A percentile compares a stretch with the other conserved stretches of the same genome.
Evolutionary conservation across 2,329 filamentous ascomycete genomes (phyloP).

Genomic region (Tolypocladium ophioglossoides): DNA sequence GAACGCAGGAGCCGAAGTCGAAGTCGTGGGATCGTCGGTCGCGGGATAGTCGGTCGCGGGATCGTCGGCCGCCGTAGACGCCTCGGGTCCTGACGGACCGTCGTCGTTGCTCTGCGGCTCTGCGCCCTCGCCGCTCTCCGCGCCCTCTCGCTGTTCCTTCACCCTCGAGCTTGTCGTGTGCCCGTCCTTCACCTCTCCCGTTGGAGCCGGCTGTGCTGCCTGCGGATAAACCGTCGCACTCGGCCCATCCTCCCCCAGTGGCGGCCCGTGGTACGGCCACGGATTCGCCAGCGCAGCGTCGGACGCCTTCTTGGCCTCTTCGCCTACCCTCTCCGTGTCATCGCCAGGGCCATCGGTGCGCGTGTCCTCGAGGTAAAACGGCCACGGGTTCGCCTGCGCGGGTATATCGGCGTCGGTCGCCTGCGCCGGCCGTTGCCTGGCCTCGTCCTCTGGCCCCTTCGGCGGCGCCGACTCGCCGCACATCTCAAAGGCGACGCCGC

Average conservation of each 20-base stretch:
- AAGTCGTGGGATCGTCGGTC: too few relatives aligned
- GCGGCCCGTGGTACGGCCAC: slow-evolving; percentile 22
- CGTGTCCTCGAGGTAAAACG: slow-evolving; percentile 16
- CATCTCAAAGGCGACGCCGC: slow-evolving; percentile 20
- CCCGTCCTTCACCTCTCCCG: background rate
- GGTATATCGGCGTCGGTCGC: background rate
- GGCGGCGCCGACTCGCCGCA: slow-evolving; percentile 14
- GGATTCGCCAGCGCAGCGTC: slow-evolving; percentile 15
- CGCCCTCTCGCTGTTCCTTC: background rate
- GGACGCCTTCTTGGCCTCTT: background rate
- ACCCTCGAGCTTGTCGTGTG: background rate
- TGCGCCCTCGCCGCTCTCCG: background rate
- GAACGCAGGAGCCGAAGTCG: slow-evolving; percentile 10
- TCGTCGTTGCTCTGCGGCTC: background rate
- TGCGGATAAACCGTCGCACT: slow-evolving; percentile 3
- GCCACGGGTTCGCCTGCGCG: slow-evolving; percentile 17
- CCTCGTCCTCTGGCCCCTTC: slow-evolving; percentile 3
- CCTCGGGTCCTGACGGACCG: background rate
- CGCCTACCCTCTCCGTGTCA: background rate
- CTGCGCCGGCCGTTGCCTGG: slow-evolving; percentile 2
- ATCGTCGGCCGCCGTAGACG: background rate
- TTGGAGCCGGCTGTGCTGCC: background rate
- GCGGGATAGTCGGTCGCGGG: too few relatives aligned
- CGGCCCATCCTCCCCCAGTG: slow-evolving; percentile 2
- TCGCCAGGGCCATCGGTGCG: background rate